A percentile compares a stretch with the other conserved stretches of the same genome.
These are phyloP conservation scores for Paratinospora sagittata DNA, from an alignment of 164 flowering plant species.

Conservation along the genomic window DNA sequence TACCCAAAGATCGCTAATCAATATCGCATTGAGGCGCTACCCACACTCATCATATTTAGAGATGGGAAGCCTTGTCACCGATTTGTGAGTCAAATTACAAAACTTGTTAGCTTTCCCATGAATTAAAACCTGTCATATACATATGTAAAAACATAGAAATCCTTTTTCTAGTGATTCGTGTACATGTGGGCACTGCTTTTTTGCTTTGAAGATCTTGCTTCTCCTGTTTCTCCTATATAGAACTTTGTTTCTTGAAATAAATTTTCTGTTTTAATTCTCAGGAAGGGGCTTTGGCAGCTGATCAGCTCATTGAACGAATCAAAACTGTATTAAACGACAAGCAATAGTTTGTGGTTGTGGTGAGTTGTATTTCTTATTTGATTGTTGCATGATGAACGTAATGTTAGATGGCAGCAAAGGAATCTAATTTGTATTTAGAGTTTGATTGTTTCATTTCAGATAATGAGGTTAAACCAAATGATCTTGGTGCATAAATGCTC, in stretches of 20 bases:
- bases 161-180: neutral
- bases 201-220: neutral
- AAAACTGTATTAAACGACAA: constrained; percentile 42
- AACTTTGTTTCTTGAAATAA: neutral
- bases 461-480: neutral
- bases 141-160: neutral
- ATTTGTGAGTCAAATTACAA: constrained; percentile 60
- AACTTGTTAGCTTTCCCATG: neutral
- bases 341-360: constrained; percentile 28
- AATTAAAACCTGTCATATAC: neutral
- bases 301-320: constrained; percentile 56
- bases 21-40: constrained; percentile 71
- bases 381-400: too few relatives aligned
- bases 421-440: neutral
- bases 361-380: constrained; percentile 9
- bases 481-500: neutral
- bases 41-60: constrained; percentile 84
- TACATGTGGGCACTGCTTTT: neutral
- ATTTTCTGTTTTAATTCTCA: constrained; percentile 21
- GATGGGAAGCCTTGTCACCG: constrained; percentile 78
- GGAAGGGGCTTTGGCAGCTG: constrained; percentile 84
- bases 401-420: neutral
- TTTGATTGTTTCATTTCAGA: neutral
- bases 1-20: constrained; percentile 70
- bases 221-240: too few relatives aligned